Evolutionary conservation across 208 protist genomes (phyloP).

Genomic region (Herpetomonas tarakana): DNA sequence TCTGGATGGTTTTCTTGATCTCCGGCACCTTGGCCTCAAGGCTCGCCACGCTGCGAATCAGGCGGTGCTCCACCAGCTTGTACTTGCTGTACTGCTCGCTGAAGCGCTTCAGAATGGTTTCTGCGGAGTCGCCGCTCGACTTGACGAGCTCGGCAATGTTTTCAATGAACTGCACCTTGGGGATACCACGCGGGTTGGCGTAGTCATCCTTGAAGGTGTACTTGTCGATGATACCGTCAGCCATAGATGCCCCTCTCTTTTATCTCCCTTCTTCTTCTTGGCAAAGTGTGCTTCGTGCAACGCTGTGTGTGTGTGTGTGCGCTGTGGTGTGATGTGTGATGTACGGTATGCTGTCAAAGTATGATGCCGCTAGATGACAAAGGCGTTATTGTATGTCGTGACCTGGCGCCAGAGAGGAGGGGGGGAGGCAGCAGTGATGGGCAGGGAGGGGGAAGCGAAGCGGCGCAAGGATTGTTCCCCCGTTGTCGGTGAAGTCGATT

Average conservation of each 20-base stretch:
- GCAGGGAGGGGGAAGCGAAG: no score
- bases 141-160: slow-evolving; percentile 79
- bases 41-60: slow-evolving; percentile 78
- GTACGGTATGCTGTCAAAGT: no score
- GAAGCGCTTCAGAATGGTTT: slow-evolving; percentile 83
- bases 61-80: slow-evolving; percentile 90
- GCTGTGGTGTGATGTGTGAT: no score
- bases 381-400: no score
- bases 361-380: no score
- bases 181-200: slow-evolving; percentile 83
- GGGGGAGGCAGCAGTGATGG: no score
- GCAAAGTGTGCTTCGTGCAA: no score
- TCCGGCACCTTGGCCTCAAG: slow-evolving; percentile 91
- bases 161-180: slow-evolving; percentile 80
- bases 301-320: no score
- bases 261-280: no score
- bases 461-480: no score
- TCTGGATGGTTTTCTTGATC: slow-evolving; percentile 91
- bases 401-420: no score
- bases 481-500: no score
- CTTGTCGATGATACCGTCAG: slow-evolving; percentile 33
- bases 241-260: slow-evolving; percentile 12
- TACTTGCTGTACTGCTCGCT: slow-evolving; percentile 92
- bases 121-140: slow-evolving; percentile 65
- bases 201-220: slow-evolving; percentile 88